These are phyloP conservation scores for Chloris gayana DNA, from an alignment of 176 grass and related monocot genomes.

Conservation along the genomic window DNA sequence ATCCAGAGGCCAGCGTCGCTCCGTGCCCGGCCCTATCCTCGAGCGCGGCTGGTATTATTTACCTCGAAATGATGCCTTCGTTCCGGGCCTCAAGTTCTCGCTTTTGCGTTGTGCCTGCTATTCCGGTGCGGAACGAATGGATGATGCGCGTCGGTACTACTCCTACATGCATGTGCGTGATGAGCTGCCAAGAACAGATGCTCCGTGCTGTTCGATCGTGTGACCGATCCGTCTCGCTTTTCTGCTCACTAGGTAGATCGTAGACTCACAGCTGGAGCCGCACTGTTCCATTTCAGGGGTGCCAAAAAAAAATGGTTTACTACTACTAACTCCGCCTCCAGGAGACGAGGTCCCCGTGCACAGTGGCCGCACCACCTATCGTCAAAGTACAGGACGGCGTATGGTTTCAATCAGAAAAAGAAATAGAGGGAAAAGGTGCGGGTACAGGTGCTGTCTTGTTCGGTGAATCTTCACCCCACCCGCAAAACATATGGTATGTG, in stretches of 20 bases:
- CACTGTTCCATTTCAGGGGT: not conserved
- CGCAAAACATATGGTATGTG: not conserved
- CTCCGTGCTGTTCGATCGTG: not conserved
- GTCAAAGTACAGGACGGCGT: not conserved
- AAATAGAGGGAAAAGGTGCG: not conserved
- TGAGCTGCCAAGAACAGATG: constrained; percentile 30
- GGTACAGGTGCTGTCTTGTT: not conserved
- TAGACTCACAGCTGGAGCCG: not conserved
- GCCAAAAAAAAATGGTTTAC: not conserved
- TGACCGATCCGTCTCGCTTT: not conserved
- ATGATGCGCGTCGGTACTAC: not conserved
- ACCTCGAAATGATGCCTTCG: not conserved
- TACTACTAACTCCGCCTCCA: not conserved
- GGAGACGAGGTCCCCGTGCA: not conserved
- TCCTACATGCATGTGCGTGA: constrained; percentile 13
- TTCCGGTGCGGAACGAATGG: not conserved
- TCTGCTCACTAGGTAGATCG: not conserved
- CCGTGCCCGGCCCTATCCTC: not conserved
- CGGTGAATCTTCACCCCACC: constrained; percentile 2
- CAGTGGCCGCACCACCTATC: not conserved
- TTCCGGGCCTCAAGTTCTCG: constrained; percentile 6
- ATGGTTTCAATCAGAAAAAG: not conserved
- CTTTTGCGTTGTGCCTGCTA: not conserved
- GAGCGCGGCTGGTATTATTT: not conserved
- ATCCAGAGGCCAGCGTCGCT: constrained; percentile 38